phyloP scores from a whole-genome alignment of 805 yeast species.

The Helenozyma rhizophorensis region DNA sequence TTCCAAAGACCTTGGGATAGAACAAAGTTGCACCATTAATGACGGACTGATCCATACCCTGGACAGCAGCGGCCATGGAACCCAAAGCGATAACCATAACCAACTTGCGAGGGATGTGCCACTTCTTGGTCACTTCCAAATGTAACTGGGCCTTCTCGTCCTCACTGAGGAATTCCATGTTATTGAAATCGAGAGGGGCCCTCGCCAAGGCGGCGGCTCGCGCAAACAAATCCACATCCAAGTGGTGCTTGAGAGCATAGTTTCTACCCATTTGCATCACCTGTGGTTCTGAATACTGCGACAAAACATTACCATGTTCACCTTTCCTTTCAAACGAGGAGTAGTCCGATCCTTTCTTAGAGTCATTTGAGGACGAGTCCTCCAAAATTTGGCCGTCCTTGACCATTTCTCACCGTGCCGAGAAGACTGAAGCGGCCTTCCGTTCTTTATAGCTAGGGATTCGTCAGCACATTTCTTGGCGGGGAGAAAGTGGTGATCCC shows the following conservation, averaged over 20 bases:
- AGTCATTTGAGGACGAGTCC: too few species aligned
- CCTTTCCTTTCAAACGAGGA: constrained; percentile 6
- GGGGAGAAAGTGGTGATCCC: too few species aligned
- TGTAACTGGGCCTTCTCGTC: constrained; percentile 47
- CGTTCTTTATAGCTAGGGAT: too few species aligned
- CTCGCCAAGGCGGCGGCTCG: constrained; percentile 59
- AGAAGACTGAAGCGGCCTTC: too few species aligned
- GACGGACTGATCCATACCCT: constrained; percentile 74
- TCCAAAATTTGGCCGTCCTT: too few species aligned
- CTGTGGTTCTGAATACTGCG: constrained; percentile 59
- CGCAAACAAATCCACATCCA: constrained; percentile 58
- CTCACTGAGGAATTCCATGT: constrained; percentile 46
- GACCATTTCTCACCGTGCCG: too few species aligned
- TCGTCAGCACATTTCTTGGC: too few species aligned
- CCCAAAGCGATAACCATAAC: constrained; percentile 53
- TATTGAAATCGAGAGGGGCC: constrained; percentile 51
- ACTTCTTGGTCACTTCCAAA: constrained; percentile 39
- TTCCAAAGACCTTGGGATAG: constrained; percentile 53
- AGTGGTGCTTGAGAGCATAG: constrained; percentile 52
- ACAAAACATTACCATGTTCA: constrained; percentile 20
- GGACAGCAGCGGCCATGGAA: constrained; percentile 67
- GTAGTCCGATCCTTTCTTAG: too few species aligned
- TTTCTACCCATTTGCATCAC: constrained; percentile 67
- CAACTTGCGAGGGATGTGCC: constrained; percentile 46
- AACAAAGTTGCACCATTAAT: constrained; percentile 62